Conservation (phyloP, 331 rosid species). For the Arachis monticola region DNA sequence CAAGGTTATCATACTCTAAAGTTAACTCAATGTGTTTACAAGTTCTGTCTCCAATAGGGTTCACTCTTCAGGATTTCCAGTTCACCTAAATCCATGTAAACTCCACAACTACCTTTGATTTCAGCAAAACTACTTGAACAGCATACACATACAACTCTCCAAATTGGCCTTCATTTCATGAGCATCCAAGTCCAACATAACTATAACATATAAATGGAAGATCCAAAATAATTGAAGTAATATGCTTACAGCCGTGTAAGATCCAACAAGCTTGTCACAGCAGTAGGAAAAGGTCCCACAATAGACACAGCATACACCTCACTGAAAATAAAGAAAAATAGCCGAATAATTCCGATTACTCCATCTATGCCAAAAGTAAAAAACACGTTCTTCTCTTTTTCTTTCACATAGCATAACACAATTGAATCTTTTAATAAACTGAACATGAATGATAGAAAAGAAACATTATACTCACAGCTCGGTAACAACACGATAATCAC, state of each 20-base stretch:
- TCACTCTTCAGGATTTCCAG: too few species aligned
- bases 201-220: neutral
- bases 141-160: neutral
- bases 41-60: too few species aligned
- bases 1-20: too few species aligned
- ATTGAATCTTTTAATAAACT: neutral
- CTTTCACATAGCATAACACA: slow-evolving; percentile 7
- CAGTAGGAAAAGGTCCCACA: slow-evolving; percentile 99
- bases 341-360: slow-evolving; percentile 19
- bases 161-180: neutral
- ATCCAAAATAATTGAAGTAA: slow-evolving; percentile 5
- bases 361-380: slow-evolving; percentile 24
- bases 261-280: slow-evolving; percentile 96
- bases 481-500: slow-evolving; percentile 95
- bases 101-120: neutral
- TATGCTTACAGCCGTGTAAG: slow-evolving; percentile 84
- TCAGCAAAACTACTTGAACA: slow-evolving; percentile 1
- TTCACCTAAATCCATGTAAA: too few species aligned
- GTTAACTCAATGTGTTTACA: too few species aligned
- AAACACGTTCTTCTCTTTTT: neutral
- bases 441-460: neutral
- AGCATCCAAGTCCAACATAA: neutral
- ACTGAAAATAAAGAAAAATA: slow-evolving; percentile 53
- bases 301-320: slow-evolving; percentile 99
- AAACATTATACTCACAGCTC: slow-evolving; percentile 62